phyloP scores from a whole-genome alignment of 192 early-diverging fungal genomes.

The Coemansia guatemalensis region DNA sequence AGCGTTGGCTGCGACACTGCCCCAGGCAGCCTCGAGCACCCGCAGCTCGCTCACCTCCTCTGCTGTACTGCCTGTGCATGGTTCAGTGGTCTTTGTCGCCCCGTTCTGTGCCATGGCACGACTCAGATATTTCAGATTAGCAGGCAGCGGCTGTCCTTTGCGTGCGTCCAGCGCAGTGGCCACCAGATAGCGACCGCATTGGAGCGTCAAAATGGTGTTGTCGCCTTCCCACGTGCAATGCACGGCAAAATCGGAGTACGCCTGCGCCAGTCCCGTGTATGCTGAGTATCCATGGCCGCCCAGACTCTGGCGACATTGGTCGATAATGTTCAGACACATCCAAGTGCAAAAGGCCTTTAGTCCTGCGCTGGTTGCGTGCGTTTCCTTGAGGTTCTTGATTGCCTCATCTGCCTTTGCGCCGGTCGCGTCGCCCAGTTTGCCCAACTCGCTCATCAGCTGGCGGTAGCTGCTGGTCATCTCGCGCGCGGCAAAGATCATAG shows the following conservation, averaged over 20 bases:
- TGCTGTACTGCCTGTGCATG: slow-evolving; percentile 29
- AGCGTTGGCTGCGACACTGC: slow-evolving; percentile 78
- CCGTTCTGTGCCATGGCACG: slow-evolving; percentile 52
- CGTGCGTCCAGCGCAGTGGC: slow-evolving; percentile 66
- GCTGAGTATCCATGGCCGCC: slow-evolving; percentile 94
- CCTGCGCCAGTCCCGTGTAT: slow-evolving; percentile 84
- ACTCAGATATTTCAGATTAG: slow-evolving; percentile 77
- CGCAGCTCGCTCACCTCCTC: slow-evolving; percentile 54
- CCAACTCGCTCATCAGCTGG: slow-evolving; percentile 73
- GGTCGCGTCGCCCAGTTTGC: slow-evolving; percentile 64
- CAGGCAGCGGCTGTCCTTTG: slow-evolving; percentile 74
- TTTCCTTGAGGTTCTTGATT: slow-evolving; percentile 83
- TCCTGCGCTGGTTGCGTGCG: slow-evolving; percentile 88
- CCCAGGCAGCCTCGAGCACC: slow-evolving; percentile 75
- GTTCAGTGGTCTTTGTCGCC: not conserved
- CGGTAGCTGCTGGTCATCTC: slow-evolving; percentile 80
- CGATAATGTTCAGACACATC: slow-evolving; percentile 85
- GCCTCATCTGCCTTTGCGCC: slow-evolving; percentile 55
- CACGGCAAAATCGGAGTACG: slow-evolving; percentile 87
- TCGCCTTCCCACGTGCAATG: slow-evolving; percentile 90
- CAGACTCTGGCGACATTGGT: slow-evolving; percentile 86
- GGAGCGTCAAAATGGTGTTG: slow-evolving; percentile 89
- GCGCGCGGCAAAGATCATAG: slow-evolving; percentile 86
- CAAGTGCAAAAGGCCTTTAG: slow-evolving; percentile 94
- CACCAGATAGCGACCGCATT: slow-evolving; percentile 84